Percentiles rank a stretch among this genome's conserved stretches.
These are phyloP conservation scores for Talaromyces rugulosus DNA, from an alignment of 2,329 filamentous ascomycete species.

Conservation along the genomic window DNA sequence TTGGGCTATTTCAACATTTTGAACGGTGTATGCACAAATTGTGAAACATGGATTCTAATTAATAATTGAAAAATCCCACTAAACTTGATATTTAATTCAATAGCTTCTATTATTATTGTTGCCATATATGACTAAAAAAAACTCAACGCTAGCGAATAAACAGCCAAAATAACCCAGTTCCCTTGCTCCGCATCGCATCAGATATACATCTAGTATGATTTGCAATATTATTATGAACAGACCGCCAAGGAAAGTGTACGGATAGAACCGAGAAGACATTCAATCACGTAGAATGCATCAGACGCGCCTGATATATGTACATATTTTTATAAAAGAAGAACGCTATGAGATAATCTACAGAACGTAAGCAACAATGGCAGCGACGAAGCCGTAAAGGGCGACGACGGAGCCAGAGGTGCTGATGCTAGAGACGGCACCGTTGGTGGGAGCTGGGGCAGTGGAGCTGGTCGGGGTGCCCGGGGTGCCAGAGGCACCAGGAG, in stretches of 20 bases:
- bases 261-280: neutral
- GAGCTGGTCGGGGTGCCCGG: neutral
- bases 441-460: slow-evolving; percentile 1
- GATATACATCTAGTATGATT: neutral
- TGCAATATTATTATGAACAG: neutral
- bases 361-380: slow-evolving; percentile 12
- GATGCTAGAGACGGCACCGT: neutral
- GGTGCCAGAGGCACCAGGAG: slow-evolving; percentile 8
- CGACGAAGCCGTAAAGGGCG: slow-evolving; percentile 12
- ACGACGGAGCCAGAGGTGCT: slow-evolving; percentile 9
- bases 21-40: neutral
- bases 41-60: neutral
- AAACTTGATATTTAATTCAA: no score
- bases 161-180: neutral
- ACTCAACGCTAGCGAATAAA: neutral
- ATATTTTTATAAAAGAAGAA: neutral
- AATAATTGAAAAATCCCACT: no score
- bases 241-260: neutral
- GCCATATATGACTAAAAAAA: neutral
- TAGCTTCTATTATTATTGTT: neutral
- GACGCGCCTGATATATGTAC: neutral
- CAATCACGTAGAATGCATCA: neutral
- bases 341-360: neutral
- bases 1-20: neutral
- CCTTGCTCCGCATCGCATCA: neutral